These are phyloP conservation scores for Pontederia crassipes DNA, from an alignment of 176 grass and related monocot species.

Conservation along the genomic window DNA sequence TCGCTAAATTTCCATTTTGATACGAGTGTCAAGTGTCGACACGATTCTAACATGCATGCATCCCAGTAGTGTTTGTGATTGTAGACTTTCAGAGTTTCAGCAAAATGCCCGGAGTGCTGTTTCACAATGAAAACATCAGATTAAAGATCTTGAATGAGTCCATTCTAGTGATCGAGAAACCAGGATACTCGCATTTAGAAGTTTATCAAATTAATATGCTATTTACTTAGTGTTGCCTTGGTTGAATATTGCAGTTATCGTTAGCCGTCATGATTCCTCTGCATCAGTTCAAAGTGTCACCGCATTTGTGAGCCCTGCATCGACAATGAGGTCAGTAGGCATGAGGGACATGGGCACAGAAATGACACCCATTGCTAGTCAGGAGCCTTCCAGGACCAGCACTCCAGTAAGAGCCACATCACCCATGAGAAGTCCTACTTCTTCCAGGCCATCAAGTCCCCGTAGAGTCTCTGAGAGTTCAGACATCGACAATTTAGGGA, in stretches of 20 bases:
- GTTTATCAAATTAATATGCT: not conserved
- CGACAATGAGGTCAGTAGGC: conserved; percentile 72
- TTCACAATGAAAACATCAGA: no score
- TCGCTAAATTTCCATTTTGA: no score
- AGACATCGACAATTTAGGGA: conserved; percentile 20
- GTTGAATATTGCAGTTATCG: conserved; percentile 46
- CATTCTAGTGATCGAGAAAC: no score
- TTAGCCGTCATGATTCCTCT: conserved; percentile 57
- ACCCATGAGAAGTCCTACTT: conserved; percentile 48
- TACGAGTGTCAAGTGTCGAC: no score
- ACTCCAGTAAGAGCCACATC: conserved; percentile 61
- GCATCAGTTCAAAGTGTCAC: conserved; percentile 41
- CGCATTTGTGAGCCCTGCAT: conserved; percentile 47
- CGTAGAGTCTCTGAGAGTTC: conserved; percentile 21
- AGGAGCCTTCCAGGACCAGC: conserved; percentile 87
- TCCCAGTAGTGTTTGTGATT: no score
- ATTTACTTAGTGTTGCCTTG: not conserved
- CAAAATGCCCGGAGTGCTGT: no score
- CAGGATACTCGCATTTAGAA: conserved; percentile 21
- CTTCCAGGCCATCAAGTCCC: conserved; percentile 59
- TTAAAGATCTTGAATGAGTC: no score
- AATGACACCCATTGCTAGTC: conserved; percentile 95
- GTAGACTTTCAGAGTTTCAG: no score
- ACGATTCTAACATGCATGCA: no score
- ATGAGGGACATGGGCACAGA: conserved; percentile 99